Conservation (phyloP, 2,329 filamentous ascomycete species). For the Cladosporium sp. region DNA sequence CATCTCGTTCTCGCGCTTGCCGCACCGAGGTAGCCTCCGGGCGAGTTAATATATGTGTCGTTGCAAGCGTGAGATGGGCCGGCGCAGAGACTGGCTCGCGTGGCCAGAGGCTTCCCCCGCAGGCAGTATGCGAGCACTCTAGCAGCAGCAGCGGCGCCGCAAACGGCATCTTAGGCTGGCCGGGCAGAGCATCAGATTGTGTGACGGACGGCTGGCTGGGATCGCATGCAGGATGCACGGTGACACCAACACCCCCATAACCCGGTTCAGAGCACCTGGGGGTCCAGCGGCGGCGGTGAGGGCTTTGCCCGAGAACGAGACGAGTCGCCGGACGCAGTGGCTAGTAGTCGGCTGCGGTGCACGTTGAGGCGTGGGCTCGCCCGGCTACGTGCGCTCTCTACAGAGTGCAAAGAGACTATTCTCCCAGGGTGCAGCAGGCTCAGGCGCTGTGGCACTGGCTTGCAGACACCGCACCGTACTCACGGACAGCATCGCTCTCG, state of each 20-base stretch:
- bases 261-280: conserved; percentile 17
- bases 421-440: not conserved
- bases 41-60: conserved; percentile 9
- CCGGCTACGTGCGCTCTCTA: conserved; percentile 6
- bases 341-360: conserved; percentile 2
- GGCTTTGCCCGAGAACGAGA: conserved; percentile 9
- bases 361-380: conserved; percentile 16
- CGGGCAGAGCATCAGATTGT: not conserved
- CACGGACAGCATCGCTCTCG: not conserved
- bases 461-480: not conserved
- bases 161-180: not conserved
- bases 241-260: conserved; percentile 18
- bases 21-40: conserved; percentile 11
- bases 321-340: not conserved
- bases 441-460: not conserved
- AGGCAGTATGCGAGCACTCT: conserved; percentile 17
- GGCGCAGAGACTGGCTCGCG: not conserved
- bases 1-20: conserved; percentile 12
- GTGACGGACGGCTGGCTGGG: conserved; percentile 10
- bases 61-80: conserved; percentile 1
- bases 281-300: conserved; percentile 10
- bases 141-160: not conserved
- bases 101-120: conserved; percentile 1
- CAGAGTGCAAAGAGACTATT: not conserved
- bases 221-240: conserved; percentile 11